Evolutionary conservation across 495 filamentous ascomycete species (phyloP).

Genomic region (Saxophila tyrrhenica): DNA sequence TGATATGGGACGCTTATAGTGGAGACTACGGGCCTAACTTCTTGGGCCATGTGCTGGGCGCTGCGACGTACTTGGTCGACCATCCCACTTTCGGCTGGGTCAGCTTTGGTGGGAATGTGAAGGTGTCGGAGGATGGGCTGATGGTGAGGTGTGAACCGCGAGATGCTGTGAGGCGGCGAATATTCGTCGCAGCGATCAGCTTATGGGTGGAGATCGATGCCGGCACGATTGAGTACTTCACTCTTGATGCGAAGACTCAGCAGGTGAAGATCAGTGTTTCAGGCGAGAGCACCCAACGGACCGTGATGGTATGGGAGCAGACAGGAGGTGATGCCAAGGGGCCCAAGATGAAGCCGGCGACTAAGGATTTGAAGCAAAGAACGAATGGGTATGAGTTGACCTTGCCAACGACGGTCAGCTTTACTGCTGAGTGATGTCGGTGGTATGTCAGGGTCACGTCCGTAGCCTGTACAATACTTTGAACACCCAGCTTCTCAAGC

Average conservation of each 20-base stretch:
- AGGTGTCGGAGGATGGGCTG: neutral
- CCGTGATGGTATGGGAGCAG: conserved; percentile 4
- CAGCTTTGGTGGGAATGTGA: conserved; percentile 35
- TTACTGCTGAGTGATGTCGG: neutral
- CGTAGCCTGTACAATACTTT: too few relatives aligned
- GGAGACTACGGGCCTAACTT: conserved; percentile 44
- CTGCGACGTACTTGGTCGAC: conserved; percentile 34
- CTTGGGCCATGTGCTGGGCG: conserved; percentile 35
- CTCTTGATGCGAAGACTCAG: neutral
- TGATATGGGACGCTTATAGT: conserved; percentile 41
- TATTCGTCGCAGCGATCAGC: conserved; percentile 35
- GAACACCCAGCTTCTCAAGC: too few relatives aligned
- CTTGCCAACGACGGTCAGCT: neutral
- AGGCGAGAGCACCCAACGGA: neutral
- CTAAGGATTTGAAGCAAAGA: neutral
- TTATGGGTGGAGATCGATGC: conserved; percentile 34
- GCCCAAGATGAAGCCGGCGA: neutral
- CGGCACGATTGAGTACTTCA: conserved; percentile 27
- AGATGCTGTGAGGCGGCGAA: conserved; percentile 32
- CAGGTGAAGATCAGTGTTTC: neutral
- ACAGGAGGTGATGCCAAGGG: neutral
- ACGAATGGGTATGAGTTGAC: neutral
- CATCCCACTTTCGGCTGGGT: conserved; percentile 32
- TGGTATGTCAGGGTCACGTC: neutral
- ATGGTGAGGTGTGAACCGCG: conserved; percentile 28